Evolutionary conservation across 257 asterid genomes (phyloP).

Genomic region (Buddleja alternifolia): DNA sequence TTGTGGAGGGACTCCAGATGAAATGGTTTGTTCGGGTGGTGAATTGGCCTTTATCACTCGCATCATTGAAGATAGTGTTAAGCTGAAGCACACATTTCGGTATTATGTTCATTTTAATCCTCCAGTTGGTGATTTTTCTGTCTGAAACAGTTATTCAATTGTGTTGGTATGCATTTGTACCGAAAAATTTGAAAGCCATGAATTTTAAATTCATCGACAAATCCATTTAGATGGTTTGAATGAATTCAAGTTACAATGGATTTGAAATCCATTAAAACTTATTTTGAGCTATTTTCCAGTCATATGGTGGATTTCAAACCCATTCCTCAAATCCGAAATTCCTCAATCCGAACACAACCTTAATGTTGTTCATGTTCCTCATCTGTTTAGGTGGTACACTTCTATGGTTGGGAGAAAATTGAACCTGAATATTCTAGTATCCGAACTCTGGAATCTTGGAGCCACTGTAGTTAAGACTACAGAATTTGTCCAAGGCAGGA

Average conservation of each 20-base stretch:
- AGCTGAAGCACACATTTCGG: conserved; percentile 71
- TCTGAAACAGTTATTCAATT: background rate
- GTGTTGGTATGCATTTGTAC: too few species aligned
- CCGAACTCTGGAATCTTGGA: conserved; percentile 77
- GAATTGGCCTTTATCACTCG: conserved; percentile 75
- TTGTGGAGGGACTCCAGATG: conserved; percentile 90
- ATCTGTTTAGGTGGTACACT: conserved; percentile 82
- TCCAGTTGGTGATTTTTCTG: background rate
- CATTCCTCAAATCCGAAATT: too few species aligned
- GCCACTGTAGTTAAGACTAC: conserved; percentile 90
- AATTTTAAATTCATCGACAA: too few species aligned
- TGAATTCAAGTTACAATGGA: too few species aligned
- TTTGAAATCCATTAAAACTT: too few species aligned
- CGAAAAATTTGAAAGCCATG: too few species aligned
- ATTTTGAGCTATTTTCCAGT: too few species aligned
- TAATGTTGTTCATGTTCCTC: background rate
- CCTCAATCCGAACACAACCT: too few species aligned
- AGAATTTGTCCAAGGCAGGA: conserved; percentile 94
- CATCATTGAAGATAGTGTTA: conserved; percentile 77
- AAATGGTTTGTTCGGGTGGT: conserved; percentile 96
- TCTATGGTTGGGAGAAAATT: conserved; percentile 93
- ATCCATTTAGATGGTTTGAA: too few species aligned
- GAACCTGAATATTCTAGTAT: conserved; percentile 68
- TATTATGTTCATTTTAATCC: conserved; percentile 28
- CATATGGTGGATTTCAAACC: too few species aligned